phyloP scores from a whole-genome alignment of 106 monocot genomes.

The Narthecium ossifragum region DNA sequence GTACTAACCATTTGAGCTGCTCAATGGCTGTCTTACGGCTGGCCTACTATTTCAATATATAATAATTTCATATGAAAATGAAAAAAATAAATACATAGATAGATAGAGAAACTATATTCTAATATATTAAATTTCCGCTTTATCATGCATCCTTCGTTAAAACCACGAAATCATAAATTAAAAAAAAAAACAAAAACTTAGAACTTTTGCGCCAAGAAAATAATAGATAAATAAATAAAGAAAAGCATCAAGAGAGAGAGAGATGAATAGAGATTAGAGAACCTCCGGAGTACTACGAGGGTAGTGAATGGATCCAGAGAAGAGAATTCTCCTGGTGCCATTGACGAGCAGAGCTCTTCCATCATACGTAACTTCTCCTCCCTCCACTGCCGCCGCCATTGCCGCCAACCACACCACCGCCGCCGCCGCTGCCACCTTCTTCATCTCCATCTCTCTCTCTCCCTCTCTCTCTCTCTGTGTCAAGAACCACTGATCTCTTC shows the following conservation, averaged over 20 bases:
- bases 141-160: no score
- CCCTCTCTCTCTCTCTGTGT: neutral
- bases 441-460: neutral
- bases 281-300: constrained; percentile 77
- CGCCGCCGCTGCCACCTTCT: neutral
- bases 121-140: no score
- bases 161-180: no score
- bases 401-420: neutral
- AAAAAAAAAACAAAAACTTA: no score
- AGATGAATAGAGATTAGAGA: neutral
- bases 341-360: constrained; percentile 48
- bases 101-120: no score
- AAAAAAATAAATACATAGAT: no score
- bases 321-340: constrained; percentile 49
- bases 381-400: neutral
- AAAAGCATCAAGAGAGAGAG: constrained; percentile 12
- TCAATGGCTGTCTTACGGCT: no score
- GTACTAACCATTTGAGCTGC: no score
- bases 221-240: neutral
- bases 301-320: constrained; percentile 77
- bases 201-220: no score
- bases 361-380: constrained; percentile 33
- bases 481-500: neutral
- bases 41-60: no score
- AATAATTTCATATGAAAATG: no score